These are phyloP conservation scores for Amylostereum areolatum DNA, from an alignment of 1,284 basidiomycete genomes.

Conservation along the genomic window DNA sequence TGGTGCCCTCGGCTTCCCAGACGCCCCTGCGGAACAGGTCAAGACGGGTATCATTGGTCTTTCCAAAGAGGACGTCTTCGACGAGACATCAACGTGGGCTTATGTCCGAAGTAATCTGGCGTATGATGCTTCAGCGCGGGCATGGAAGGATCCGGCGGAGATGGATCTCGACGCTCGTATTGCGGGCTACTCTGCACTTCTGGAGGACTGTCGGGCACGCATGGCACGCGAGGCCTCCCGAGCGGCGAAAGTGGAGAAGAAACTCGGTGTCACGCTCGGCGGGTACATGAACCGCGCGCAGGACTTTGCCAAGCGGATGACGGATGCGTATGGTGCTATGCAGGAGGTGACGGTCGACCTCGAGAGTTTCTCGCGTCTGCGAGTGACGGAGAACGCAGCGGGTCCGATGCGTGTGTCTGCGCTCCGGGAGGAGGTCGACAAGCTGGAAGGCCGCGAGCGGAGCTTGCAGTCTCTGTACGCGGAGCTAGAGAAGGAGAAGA, in stretches of 20 bases:
- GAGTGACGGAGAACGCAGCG: slow-evolving; percentile 64
- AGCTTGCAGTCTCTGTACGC: slow-evolving; percentile 76
- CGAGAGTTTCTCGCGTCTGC: slow-evolving; percentile 73
- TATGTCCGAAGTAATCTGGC: slow-evolving; percentile 51
- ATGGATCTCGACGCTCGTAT: slow-evolving; percentile 58
- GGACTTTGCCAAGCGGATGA: slow-evolving; percentile 63
- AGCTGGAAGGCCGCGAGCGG: slow-evolving; percentile 69
- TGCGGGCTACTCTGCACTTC: slow-evolving; percentile 56
- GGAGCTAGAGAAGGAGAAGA: slow-evolving; percentile 73
- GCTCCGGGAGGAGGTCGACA: slow-evolving; percentile 81
- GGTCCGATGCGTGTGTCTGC: slow-evolving; percentile 71
- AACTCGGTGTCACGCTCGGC: slow-evolving; percentile 80
- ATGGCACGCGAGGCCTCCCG: slow-evolving; percentile 83
- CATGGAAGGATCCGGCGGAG: slow-evolving; percentile 63
- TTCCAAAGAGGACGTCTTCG: slow-evolving; percentile 52
- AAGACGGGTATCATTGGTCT: slow-evolving; percentile 66
- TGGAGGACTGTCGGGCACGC: slow-evolving; percentile 61
- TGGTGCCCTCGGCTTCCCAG: slow-evolving; percentile 74
- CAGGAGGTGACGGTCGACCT: slow-evolving; percentile 64
- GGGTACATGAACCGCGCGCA: slow-evolving; percentile 84
- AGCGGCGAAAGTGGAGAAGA: slow-evolving; percentile 88
- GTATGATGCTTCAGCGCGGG: slow-evolving; percentile 50
- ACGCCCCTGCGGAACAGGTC: slow-evolving; percentile 74
- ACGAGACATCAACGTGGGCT: slow-evolving; percentile 65
- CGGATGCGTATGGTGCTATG: slow-evolving; percentile 66